Conservation (phyloP, 2,329 filamentous ascomycete genomes). For the Rutstroemia sydowiana region DNA sequence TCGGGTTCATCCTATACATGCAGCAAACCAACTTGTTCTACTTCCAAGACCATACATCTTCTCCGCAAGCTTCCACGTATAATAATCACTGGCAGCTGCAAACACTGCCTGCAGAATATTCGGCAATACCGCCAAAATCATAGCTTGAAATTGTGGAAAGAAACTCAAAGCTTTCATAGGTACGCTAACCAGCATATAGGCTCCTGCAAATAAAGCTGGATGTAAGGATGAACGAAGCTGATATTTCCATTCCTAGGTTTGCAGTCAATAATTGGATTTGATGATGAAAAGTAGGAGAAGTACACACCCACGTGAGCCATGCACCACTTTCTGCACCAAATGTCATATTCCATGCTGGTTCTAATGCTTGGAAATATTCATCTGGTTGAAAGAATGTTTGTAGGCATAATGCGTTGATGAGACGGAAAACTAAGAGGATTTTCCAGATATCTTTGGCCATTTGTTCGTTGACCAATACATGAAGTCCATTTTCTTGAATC, state of each 20-base stretch:
- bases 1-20: conserved; percentile 33
- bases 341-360: conserved; percentile 85
- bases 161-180: conserved; percentile 48
- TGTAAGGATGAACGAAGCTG: conserved; percentile 86
- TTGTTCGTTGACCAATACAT: conserved; percentile 24
- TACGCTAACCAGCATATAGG: conserved; percentile 58
- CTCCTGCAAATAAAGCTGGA: conserved; percentile 73
- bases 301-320: conserved; percentile 88
- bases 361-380: conserved; percentile 92
- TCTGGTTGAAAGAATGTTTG: conserved; percentile 96
- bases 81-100: conserved; percentile 75
- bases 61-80: conserved; percentile 75
- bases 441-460: conserved; percentile 24
- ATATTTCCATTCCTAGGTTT: conserved; percentile 77
- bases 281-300: neutral
- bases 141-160: conserved; percentile 49
- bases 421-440: conserved; percentile 57
- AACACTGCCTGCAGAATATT: conserved; percentile 69
- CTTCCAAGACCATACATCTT: conserved; percentile 62
- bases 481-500: conserved; percentile 17
- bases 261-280: neutral
- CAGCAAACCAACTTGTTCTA: conserved; percentile 60
- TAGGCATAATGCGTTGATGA: conserved; percentile 70
- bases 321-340: conserved; percentile 73
- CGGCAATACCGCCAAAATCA: conserved; percentile 64